Conservation (phyloP, 805 yeast species). For the Starmera pachycereana region DNA sequence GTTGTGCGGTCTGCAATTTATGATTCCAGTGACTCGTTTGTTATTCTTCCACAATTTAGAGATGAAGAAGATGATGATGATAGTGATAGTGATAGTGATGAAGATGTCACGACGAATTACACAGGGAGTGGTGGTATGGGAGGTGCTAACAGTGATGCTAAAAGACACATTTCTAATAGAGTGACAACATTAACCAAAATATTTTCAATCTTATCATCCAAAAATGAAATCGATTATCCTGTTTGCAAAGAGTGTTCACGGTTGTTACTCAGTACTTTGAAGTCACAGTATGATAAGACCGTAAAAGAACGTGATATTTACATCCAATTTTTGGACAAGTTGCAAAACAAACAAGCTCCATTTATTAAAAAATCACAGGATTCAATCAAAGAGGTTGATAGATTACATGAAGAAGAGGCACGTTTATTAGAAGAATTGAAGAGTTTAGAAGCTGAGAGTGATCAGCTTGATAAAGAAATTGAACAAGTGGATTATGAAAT, state of each 20-base stretch:
- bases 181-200: slow-evolving; percentile 49
- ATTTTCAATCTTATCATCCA: slow-evolving; percentile 60
- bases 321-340: slow-evolving; percentile 56
- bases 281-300: slow-evolving; percentile 58
- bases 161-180: slow-evolving; percentile 33
- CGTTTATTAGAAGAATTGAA: slow-evolving; percentile 37
- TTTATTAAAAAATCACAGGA: slow-evolving; percentile 17
- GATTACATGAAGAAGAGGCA: slow-evolving; percentile 27
- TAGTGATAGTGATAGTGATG: slow-evolving; percentile 21
- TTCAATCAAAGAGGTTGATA: slow-evolving; percentile 13
- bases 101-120: slow-evolving; percentile 11
- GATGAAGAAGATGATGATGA: slow-evolving; percentile 13
- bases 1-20: slow-evolving; percentile 5
- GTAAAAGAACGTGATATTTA: slow-evolving; percentile 74
- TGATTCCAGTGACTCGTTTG: slow-evolving; percentile 16
- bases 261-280: slow-evolving; percentile 51
- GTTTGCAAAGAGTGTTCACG: slow-evolving; percentile 82
- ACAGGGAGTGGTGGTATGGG: slow-evolving; percentile 9
- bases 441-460: slow-evolving; percentile 30
- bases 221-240: slow-evolving; percentile 76
- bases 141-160: slow-evolving; percentile 5
- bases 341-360: slow-evolving; percentile 46
- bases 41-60: slow-evolving; percentile 18
- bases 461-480: slow-evolving; percentile 13
- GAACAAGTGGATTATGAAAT: slow-evolving; percentile 37